phyloP scores from a whole-genome alignment of 345 rosid species.

The Citrus unshiu region DNA sequence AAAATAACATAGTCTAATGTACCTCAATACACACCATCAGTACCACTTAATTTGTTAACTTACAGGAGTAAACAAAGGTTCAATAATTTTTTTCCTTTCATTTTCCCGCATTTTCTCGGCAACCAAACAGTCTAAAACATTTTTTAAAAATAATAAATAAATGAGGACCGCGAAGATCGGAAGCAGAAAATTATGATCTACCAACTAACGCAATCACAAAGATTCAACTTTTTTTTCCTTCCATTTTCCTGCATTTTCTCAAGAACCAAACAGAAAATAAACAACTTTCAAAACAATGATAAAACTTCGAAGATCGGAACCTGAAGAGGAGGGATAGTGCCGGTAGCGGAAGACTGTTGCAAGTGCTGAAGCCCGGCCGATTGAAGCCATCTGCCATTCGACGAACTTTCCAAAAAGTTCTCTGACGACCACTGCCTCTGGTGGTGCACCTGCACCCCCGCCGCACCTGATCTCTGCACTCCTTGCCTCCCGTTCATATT shows the following conservation, averaged over 20 bases:
- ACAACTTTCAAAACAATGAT: not conserved
- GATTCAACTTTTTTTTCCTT: not conserved
- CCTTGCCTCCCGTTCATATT: conserved; percentile 63
- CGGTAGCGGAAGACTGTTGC: conserved; percentile 40
- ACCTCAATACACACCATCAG: not conserved
- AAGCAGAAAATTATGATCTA: not conserved
- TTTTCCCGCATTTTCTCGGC: not conserved
- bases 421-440: conserved; percentile 90
- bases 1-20: not conserved
- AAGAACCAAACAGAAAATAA: not conserved
- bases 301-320: conserved; percentile 13
- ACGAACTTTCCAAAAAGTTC: conserved; percentile 61
- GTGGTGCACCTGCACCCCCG: conserved; percentile 74
- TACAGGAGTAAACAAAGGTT: too few relatives aligned
- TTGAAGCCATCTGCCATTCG: conserved; percentile 93
- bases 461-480: conserved; percentile 75
- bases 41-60: not conserved
- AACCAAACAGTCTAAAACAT: not conserved
- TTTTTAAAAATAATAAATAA: too few relatives aligned
- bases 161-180: not conserved
- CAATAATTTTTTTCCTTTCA: not conserved
- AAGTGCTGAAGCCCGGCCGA: conserved; percentile 90
- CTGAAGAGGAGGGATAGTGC: conserved; percentile 54
- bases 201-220: not conserved
- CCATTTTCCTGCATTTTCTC: not conserved